Conservation (phyloP, 164 flowering plant genomes). For the Cinnamomum micranthum region DNA sequence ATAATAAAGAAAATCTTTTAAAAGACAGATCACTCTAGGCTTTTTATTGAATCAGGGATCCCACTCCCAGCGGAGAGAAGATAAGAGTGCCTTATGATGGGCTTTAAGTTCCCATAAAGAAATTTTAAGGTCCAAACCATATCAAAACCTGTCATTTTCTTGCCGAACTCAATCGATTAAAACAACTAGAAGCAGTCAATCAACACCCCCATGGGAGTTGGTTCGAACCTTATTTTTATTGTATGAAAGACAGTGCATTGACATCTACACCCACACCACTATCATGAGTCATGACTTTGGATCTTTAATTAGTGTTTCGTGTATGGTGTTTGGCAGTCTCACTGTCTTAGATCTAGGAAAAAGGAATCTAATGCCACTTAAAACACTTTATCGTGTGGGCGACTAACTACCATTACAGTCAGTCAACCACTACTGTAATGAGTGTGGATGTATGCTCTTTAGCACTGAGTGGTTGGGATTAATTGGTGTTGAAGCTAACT, state of each 20-base stretch:
- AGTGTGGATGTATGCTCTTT: not conserved
- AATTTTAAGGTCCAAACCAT: not conserved
- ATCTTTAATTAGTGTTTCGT: too few relatives aligned
- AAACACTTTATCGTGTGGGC: not conserved
- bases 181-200: too few relatives aligned
- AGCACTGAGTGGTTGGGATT: not conserved
- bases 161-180: too few relatives aligned
- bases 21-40: not conserved
- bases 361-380: too few relatives aligned
- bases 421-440: conserved; percentile 3
- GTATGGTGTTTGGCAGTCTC: too few relatives aligned
- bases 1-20: not conserved
- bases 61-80: not conserved
- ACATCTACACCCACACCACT: too few relatives aligned
- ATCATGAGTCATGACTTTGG: too few relatives aligned
- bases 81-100: not conserved
- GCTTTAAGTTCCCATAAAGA: not conserved
- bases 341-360: too few relatives aligned
- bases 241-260: too few relatives aligned
- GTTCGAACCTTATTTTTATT: too few relatives aligned
- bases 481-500: not conserved
- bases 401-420: not conserved
- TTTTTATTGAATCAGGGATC: not conserved
- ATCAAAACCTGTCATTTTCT: too few relatives aligned
- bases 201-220: too few relatives aligned